A percentile compares a stretch with the other conserved stretches of the same genome.
These are phyloP conservation scores for Verticillium dahliae DNA, from an alignment of 2,329 filamentous ascomycete genomes.

Conservation along the genomic window DNA sequence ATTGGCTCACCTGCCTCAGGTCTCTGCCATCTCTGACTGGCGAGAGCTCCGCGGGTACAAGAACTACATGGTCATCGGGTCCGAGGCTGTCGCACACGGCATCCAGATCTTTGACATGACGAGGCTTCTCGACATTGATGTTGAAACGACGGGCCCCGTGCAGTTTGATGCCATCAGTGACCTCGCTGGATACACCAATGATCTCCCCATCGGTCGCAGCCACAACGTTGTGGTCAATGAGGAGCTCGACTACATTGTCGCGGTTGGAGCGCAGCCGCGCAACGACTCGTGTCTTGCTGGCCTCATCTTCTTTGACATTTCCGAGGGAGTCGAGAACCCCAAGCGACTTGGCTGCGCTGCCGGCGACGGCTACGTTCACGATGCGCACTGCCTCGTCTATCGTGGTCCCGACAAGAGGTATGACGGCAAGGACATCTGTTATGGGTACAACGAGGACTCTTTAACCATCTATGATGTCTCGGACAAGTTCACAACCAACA, in stretches of 20 bases:
- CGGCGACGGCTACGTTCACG: slow-evolving; percentile 53
- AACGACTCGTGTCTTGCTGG: slow-evolving; percentile 36
- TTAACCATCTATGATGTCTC: slow-evolving; percentile 48
- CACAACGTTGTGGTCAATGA: slow-evolving; percentile 46
- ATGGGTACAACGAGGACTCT: slow-evolving; percentile 47
- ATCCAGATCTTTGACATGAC: slow-evolving; percentile 57
- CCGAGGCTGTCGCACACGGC: slow-evolving; percentile 39
- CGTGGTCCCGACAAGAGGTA: slow-evolving; percentile 42
- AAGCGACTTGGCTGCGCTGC: slow-evolving; percentile 45
- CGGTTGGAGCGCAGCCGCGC: slow-evolving; percentile 35
- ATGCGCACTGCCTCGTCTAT: slow-evolving; percentile 52
- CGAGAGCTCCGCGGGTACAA: slow-evolving; percentile 26
- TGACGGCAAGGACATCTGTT: slow-evolving; percentile 45
- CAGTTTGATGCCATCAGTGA: slow-evolving; percentile 21
- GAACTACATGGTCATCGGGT: slow-evolving; percentile 30
- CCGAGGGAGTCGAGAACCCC: slow-evolving; percentile 45
- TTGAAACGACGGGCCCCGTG: slow-evolving; percentile 27
- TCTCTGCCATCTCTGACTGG: slow-evolving; percentile 17
- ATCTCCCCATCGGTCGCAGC: slow-evolving; percentile 18
- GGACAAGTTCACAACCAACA: slow-evolving; percentile 35
- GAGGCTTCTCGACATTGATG: slow-evolving; percentile 40
- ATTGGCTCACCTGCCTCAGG: slow-evolving; percentile 28
- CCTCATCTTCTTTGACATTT: slow-evolving; percentile 52
- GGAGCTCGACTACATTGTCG: slow-evolving; percentile 39
- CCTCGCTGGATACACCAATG: slow-evolving; percentile 23